Conservation (phyloP, 1,284 basidiomycete species). For the Trichosporon asahii region DNA sequence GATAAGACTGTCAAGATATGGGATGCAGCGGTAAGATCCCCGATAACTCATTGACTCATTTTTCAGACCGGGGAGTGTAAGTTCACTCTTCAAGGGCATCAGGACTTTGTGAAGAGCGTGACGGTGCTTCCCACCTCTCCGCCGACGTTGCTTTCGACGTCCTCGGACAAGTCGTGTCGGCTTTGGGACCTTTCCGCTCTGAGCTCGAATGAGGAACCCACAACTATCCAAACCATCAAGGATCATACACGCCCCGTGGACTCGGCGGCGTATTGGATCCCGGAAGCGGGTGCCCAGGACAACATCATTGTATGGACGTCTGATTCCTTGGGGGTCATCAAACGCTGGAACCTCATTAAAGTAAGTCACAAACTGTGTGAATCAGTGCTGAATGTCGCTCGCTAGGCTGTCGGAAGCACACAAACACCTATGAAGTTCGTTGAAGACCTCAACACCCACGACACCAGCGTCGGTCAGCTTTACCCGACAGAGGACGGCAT, state of each 20-base stretch:
- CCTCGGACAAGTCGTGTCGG: constrained; percentile 84
- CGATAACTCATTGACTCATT: not conserved
- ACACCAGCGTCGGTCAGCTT: constrained; percentile 61
- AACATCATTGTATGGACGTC: constrained; percentile 62
- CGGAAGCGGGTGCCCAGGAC: constrained; percentile 44
- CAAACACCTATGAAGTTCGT: constrained; percentile 20
- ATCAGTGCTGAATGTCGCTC: not conserved
- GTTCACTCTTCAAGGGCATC: constrained; percentile 75
- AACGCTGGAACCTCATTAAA: constrained; percentile 43
- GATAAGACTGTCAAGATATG: constrained; percentile 84
- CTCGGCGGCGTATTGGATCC: constrained; percentile 47
- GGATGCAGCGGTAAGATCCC: constrained; percentile 63
- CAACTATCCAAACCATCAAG: constrained; percentile 54
- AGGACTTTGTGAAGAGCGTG: constrained; percentile 81
- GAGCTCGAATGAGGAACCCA: constrained; percentile 59
- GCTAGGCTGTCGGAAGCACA: not conserved
- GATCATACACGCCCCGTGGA: constrained; percentile 33
- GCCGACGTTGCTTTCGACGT: constrained; percentile 72
- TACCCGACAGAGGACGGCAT: constrained; percentile 63
- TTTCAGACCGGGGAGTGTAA: constrained; percentile 61
- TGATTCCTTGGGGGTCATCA: constrained; percentile 81
- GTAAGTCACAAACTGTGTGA: constrained; percentile 13
- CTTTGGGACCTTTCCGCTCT: constrained; percentile 65
- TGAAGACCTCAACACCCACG: constrained; percentile 43
- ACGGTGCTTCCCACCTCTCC: constrained; percentile 60